Evolutionary conservation across 140 eudicot genomes (phyloP).

Genomic region (Anethum foeniculum): DNA sequence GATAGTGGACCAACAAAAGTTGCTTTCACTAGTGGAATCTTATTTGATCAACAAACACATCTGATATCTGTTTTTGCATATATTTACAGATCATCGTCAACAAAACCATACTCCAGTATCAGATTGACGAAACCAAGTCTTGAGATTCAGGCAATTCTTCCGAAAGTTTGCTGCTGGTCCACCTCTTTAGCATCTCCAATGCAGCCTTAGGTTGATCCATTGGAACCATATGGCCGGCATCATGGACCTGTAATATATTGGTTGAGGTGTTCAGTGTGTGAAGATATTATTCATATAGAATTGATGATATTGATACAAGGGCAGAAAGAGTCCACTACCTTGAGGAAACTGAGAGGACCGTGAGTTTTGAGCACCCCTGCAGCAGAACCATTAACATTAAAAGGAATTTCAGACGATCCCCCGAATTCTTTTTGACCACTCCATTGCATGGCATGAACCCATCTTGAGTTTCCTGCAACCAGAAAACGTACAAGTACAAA

Average conservation of each 20-base stretch:
- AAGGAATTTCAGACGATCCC: slow-evolving; percentile 52
- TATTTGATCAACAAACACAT: not conserved
- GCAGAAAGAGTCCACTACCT: slow-evolving; percentile 33
- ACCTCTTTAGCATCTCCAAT: slow-evolving; percentile 46
- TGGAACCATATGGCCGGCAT: slow-evolving; percentile 55
- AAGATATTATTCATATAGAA: not conserved
- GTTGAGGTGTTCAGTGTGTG: not conserved
- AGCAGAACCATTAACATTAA: slow-evolving; percentile 66
- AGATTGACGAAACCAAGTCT: slow-evolving; percentile 3
- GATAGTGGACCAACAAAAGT: not conserved
- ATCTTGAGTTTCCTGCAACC: slow-evolving; percentile 72
- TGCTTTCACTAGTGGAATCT: not conserved
- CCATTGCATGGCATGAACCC: slow-evolving; percentile 99
- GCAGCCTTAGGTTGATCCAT: slow-evolving; percentile 59
- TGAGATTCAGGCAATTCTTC: not conserved
- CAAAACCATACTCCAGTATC: not conserved
- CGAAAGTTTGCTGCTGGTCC: slow-evolving; percentile 19
- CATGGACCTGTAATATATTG: slow-evolving; percentile 22
- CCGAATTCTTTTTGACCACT: slow-evolving; percentile 71
- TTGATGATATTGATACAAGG: not conserved
- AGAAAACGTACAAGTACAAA: not conserved
- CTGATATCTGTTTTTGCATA: not conserved
- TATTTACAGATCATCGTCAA: not conserved
- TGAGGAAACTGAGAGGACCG: slow-evolving; percentile 82
- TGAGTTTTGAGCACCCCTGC: slow-evolving; percentile 64